Percentiles rank a stretch among this genome's conserved stretches.
phyloP scores from a whole-genome alignment of 345 rosid genomes.

The Salix purpurea region DNA sequence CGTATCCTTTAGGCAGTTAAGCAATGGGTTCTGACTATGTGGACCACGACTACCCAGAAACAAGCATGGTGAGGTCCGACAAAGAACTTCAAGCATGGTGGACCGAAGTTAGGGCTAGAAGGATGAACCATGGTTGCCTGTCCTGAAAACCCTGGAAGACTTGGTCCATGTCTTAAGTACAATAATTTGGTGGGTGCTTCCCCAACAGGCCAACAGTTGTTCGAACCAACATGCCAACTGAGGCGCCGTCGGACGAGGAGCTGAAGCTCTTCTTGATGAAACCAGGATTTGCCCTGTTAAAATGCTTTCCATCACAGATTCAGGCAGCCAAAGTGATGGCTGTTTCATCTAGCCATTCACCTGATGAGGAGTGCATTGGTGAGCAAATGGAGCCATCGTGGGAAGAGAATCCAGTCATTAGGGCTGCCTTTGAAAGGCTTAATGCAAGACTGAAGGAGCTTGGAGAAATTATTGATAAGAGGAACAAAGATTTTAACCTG shows the following conservation, averaged over 20 bases:
- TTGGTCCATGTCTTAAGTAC: background rate
- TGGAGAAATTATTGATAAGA: slow-evolving; percentile 12
- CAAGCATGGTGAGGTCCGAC: slow-evolving; percentile 24
- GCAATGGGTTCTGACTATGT: slow-evolving; percentile 36
- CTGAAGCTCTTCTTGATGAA: slow-evolving; percentile 28
- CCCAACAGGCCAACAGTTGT: slow-evolving; percentile 37
- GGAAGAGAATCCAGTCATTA: slow-evolving; percentile 5
- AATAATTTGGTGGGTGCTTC: slow-evolving; percentile 35
- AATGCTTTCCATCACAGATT: slow-evolving; percentile 37
- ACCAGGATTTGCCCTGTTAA: slow-evolving; percentile 26
- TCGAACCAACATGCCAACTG: slow-evolving; percentile 33
- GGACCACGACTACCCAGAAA: slow-evolving; percentile 30
- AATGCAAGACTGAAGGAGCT: slow-evolving; percentile 12
- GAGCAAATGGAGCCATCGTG: slow-evolving; percentile 11
- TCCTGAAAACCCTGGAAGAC: background rate
- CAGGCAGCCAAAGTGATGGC: slow-evolving; percentile 37
- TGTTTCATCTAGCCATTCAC: slow-evolving; percentile 14
- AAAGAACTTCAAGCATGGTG: slow-evolving; percentile 52
- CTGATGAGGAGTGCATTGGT: slow-evolving; percentile 22
- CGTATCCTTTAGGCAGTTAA: slow-evolving; percentile 34
- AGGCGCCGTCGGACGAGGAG: slow-evolving; percentile 22
- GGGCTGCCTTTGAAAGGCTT: slow-evolving; percentile 17
- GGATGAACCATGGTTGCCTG: slow-evolving; percentile 22
- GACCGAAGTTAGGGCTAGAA: slow-evolving; percentile 33
- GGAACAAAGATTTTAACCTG: slow-evolving; percentile 9